Evolutionary conservation across 306 rosid species (phyloP), one percentile per base, ranked within the genome.

Genomic region (Cajanus cajan): DNA sequence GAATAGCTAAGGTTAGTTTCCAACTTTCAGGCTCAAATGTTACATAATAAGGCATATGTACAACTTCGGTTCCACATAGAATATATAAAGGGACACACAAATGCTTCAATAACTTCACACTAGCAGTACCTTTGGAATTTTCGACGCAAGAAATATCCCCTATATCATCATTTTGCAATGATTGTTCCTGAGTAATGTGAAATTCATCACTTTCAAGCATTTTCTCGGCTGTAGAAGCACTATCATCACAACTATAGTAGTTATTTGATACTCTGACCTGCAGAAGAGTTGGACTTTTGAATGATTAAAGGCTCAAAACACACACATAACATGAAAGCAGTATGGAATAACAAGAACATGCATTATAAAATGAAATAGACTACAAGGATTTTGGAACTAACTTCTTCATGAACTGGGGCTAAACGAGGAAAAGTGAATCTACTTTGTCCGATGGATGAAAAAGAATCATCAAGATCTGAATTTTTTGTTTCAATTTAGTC

Each of bases 401-500:
- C 97, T 85, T 92, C 96, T 86, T 92, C 96, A 45, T 82, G 82
- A 65, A 90, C 89, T 21, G 94, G 86, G 12, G 85, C 86, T 83
- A 92, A 84, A 79, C 66, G 73, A 82, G 93, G 84, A 84, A 52
- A 25, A 47, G 85, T 47, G 16, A 85, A 80, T 84, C 84, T 73
- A 48, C 87, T 80, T 74, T 47, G 87, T 72, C 82, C 79, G 12
- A 75, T 18, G 34, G 90, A 83, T 10, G 89, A 86, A 80, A 82
- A 82, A 19, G 88, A 87, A 83, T 90, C 93, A 43, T 90, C 96
- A 67, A 90, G 78, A 78, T 87, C 92, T 7, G 90, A 89, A n/a
- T n/a, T n/a, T n/a, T n/a, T n/a, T n/a, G n/a, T n/a, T n/a, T n/a
- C n/a, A n/a, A n/a, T n/a, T n/a, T n/a, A n/a, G n/a, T n/a, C n/a